Percentiles rank a stretch among this genome's conserved stretches.
Evolutionary conservation across 805 yeast genomes (phyloP).

Genomic region (Wickerhamomyces silvicola): DNA sequence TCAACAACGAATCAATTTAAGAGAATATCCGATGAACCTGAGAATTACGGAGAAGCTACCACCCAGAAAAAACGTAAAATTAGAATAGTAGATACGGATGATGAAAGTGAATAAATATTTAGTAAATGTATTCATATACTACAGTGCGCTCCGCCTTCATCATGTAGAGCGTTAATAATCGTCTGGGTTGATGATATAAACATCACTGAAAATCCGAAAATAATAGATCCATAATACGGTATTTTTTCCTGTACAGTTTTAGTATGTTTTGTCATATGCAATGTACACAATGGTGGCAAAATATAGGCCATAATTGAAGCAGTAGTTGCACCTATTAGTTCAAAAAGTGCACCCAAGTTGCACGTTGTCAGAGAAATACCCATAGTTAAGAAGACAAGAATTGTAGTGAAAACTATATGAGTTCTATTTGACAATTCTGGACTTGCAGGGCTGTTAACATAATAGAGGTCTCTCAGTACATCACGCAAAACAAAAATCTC

Average conservation of each 20-base stretch:
- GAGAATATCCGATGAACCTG: not conserved
- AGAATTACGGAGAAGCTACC: conserved; percentile 3
- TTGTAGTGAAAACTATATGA: conserved; percentile 61
- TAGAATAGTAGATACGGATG: conserved; percentile 12
- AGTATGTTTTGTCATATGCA: conserved; percentile 49
- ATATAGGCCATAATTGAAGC: conserved; percentile 92
- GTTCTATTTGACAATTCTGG: conserved; percentile 37
- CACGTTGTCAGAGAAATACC: conserved; percentile 72
- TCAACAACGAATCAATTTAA: no score
- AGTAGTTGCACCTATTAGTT: conserved; percentile 86
- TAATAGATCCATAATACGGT: conserved; percentile 54
- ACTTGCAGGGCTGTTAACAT: conserved; percentile 31
- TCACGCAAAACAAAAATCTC: conserved; percentile 89
- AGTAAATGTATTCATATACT: conserved; percentile 3
- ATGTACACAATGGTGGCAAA: conserved; percentile 78
- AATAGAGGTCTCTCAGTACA: conserved; percentile 61
- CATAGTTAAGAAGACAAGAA: conserved; percentile 65
- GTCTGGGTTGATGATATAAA: conserved; percentile 75
- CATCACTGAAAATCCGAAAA: conserved; percentile 75
- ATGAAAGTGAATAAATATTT: conserved; percentile 1
- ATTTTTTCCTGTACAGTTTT: conserved; percentile 38
- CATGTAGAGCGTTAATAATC: conserved; percentile 30
- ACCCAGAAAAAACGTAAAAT: conserved; percentile 2
- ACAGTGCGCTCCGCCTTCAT: conserved; percentile 16
- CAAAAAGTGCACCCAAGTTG: conserved; percentile 82